Percentiles rank a stretch among this genome's conserved stretches.
phyloP scores from a whole-genome alignment of 441 rosid genomes.

The Capsella rubella region DNA sequence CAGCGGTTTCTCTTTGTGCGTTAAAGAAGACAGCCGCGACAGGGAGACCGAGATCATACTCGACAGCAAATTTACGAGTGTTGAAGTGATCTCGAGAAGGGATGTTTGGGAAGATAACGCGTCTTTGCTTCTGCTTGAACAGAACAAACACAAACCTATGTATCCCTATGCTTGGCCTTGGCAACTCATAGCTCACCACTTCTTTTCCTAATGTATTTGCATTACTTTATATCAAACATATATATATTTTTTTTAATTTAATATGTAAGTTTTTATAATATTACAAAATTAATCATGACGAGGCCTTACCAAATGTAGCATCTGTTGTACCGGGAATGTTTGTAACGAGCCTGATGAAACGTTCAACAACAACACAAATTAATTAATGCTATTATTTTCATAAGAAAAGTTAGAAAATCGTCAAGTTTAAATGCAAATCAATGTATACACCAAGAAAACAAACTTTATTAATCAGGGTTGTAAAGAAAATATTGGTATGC shows the following conservation, averaged over 20 bases:
- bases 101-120: constrained; percentile 51
- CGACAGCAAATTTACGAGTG: constrained; percentile 64
- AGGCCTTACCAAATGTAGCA: constrained; percentile 68
- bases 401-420: neutral
- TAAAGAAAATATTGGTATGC: neutral
- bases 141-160: constrained; percentile 78
- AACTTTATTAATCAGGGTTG: neutral
- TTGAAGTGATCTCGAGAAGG: constrained; percentile 65
- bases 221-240: neutral
- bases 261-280: neutral
- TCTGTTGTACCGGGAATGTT: constrained; percentile 86
- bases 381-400: neutral
- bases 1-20: constrained; percentile 78
- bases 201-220: constrained; percentile 56
- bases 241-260: neutral
- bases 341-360: constrained; percentile 65
- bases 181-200: constrained; percentile 72
- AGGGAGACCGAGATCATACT: constrained; percentile 69
- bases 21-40: constrained; percentile 89
- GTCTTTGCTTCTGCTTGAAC: constrained; percentile 63
- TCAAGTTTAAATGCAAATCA: neutral
- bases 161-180: constrained; percentile 79
- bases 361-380: neutral
- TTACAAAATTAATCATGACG: neutral
- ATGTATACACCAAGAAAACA: neutral